Base-by-base conservation (phyloP, 169 alveolate species). In the Eimeria sp. region DNA sequence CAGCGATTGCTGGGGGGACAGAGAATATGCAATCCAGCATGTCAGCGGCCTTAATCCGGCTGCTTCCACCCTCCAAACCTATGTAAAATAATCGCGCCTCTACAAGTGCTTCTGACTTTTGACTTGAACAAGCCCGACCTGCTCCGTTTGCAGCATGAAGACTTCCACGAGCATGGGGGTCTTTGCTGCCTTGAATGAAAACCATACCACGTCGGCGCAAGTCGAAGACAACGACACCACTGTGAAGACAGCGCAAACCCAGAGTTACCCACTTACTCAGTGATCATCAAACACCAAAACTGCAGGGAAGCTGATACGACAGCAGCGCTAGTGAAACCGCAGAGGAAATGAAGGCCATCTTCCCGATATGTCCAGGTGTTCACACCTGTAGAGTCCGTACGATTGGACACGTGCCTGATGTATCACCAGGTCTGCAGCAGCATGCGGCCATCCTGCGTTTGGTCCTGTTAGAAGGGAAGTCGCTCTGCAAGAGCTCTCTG, bases 371-470 rank as follows among this genome's bases (percentile, higher is more conserved):
- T 57, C 58, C 22, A 57, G 18, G 75, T 7, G n/a, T 27, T 16
- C 91, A 3, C 45, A 87, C 94, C 94, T 87, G 94, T 87, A 87
- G n/a, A 43, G 94, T 5, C 94, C 94, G 45, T 43, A 87, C 9
- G 94, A 87, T 27, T 87, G 83, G 10, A 87, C 45, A 57, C 94
- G 83, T 20, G 94, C 94, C 20, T 87, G 70, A 11, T 65, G 78
- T 14, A 87, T 63, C 78, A 43, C 83, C 45, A 87, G 94, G 63
- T 87, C 67, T 43, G 82, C 94, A 11, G 51, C 78, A 13, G 22
- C 65, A 61, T 45, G 72, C 22, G 94, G 51, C 84, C 82, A 87
- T n/a, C 49, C 65, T 43, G 67, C 25, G 65, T 47, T 87, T 25
- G 47, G 6, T 25, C 10, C 20, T 25, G 82, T 43, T 25, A 51